Conservation (phyloP, 2,329 filamentous ascomycete genomes). For the Fusarium citri region DNA sequence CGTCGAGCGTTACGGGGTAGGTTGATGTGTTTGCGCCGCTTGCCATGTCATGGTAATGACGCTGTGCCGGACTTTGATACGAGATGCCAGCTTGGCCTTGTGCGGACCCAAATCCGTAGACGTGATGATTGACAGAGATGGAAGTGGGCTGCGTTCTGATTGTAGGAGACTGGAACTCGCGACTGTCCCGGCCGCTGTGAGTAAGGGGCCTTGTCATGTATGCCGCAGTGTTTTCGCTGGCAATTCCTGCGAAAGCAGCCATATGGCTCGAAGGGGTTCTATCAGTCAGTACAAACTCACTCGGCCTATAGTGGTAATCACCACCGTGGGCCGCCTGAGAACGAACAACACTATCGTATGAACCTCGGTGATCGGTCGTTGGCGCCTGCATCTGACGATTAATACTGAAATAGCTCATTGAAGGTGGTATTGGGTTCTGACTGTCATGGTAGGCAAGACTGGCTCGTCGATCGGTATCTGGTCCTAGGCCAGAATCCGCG, state of each 20-base stretch:
- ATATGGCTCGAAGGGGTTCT: conserved; percentile 4
- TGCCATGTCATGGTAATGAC: neutral
- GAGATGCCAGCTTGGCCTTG: conserved; percentile 8
- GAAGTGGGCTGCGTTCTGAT: conserved; percentile 5
- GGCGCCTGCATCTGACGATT: conserved; percentile 40
- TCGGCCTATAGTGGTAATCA: conserved; percentile 4
- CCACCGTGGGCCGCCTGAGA: conserved; percentile 1
- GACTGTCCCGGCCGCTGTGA: conserved; percentile 1
- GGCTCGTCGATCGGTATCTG: conserved; percentile 30
- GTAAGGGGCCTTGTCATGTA: neutral
- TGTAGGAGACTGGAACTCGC: neutral
- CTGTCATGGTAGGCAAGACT: conserved; percentile 40
- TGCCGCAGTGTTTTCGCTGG: neutral
- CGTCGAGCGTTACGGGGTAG: neutral
- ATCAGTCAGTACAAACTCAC: conserved; percentile 21
- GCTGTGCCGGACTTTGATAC: conserved; percentile 4
- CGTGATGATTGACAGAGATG: neutral
- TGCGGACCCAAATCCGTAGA: neutral
- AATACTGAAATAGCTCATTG: conserved; percentile 33
- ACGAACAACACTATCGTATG: conserved; percentile 19
- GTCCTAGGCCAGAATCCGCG: conserved; percentile 10
- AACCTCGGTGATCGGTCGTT: conserved; percentile 31
- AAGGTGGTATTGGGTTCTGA: conserved; percentile 38
- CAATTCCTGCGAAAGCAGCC: neutral
- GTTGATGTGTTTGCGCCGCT: conserved; percentile 1